Percentiles rank a stretch among this genome's conserved stretches.
These are phyloP conservation scores for Aspergillus bombycis DNA, from an alignment of 2,329 filamentous ascomycete species.

Conservation along the genomic window DNA sequence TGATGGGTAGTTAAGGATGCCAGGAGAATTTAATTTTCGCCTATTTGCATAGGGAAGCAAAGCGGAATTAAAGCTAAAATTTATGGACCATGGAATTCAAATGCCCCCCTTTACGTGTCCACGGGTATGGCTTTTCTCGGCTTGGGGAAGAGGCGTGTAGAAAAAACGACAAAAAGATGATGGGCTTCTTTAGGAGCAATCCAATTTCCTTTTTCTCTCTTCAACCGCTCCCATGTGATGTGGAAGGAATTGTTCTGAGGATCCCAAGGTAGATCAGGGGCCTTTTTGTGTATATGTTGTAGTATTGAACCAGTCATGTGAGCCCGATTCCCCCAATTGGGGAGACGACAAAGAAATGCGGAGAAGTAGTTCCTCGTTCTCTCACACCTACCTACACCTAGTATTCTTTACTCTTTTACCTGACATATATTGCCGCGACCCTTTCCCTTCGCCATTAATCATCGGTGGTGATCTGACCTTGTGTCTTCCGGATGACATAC, in stretches of 20 bases:
- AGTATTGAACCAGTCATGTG: neutral
- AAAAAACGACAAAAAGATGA: slow-evolving; percentile 20
- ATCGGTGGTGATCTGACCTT: neutral
- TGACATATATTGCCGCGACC: neutral
- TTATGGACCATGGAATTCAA: slow-evolving; percentile 36
- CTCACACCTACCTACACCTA: too few relatives aligned
- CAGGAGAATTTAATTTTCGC: slow-evolving; percentile 44
- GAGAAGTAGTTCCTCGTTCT: neutral
- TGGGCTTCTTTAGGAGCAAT: slow-evolving; percentile 23
- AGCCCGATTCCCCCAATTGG: neutral
- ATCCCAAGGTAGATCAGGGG: neutral
- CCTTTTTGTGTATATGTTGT: neutral
- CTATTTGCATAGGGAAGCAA: slow-evolving; percentile 45
- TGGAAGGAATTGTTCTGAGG: neutral
- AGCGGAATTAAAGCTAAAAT: slow-evolving; percentile 39
- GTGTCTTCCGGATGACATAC: neutral
- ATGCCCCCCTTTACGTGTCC: slow-evolving; percentile 27
- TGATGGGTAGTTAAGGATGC: slow-evolving; percentile 39
- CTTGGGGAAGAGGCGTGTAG: slow-evolving; percentile 33
- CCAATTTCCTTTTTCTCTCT: slow-evolving; percentile 19
- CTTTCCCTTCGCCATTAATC: neutral
- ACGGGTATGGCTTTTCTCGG: slow-evolving; percentile 32
- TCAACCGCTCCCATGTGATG: neutral
- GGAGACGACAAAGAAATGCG: neutral
- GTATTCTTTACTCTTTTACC: neutral